Conservation (phyloP, 2,329 filamentous ascomycete species). For the Fusarium sublunatum region DNA sequence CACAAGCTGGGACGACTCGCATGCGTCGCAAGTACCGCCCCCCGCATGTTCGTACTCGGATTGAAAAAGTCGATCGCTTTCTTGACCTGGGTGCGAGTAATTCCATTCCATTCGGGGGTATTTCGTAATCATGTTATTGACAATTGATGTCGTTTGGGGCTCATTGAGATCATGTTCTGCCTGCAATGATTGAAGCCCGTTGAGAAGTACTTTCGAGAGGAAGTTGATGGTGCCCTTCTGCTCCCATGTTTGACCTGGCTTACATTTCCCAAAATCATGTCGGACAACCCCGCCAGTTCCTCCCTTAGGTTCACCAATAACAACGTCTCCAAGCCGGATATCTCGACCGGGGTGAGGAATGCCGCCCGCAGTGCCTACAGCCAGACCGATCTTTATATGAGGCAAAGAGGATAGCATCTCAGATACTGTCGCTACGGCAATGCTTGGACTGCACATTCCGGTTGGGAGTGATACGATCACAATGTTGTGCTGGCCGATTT, state of each 20-base stretch:
- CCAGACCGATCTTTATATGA: background rate
- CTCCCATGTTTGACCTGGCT: background rate
- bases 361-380: background rate
- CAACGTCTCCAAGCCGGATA: constrained; percentile 39
- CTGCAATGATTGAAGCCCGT: constrained; percentile 21
- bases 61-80: constrained; percentile 33
- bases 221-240: constrained; percentile 15
- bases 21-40: constrained; percentile 9
- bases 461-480: background rate
- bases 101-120: constrained; percentile 12
- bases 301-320: constrained; percentile 40
- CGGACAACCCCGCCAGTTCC: constrained; percentile 36
- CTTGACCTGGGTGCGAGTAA: constrained; percentile 13
- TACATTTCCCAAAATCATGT: constrained; percentile 41
- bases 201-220: constrained; percentile 23
- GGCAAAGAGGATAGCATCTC: background rate
- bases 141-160: background rate
- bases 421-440: background rate
- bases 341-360: background rate
- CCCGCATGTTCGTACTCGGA: constrained; percentile 8
- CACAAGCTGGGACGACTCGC: constrained; percentile 1
- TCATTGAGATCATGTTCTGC: constrained; percentile 18
- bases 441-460: background rate
- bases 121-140: constrained; percentile 3
- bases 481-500: background rate